phyloP scores from a whole-genome alignment of 176 grass and related monocot genomes.

The Metroxylon sagu region DNA sequence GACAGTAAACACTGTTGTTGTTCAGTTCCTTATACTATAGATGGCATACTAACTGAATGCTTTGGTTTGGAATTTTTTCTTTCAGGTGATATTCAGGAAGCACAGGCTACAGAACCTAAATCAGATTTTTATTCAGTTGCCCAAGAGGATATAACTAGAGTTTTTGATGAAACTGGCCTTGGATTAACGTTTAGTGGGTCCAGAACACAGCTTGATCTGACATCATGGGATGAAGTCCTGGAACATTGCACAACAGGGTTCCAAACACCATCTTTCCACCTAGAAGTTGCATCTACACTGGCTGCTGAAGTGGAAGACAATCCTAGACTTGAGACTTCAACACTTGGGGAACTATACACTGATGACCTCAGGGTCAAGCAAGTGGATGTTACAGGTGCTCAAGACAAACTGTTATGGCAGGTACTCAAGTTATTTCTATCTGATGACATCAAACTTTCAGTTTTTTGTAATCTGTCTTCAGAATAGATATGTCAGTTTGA shows the following conservation, averaged over 20 bases:
- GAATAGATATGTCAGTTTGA: too few relatives aligned
- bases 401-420: constrained; percentile 42
- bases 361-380: constrained; percentile 46
- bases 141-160: constrained; percentile 42
- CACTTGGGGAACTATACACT: constrained; percentile 50
- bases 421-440: constrained; percentile 26
- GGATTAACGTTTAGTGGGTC: constrained; percentile 38
- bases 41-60: neutral
- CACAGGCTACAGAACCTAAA: constrained; percentile 37
- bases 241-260: constrained; percentile 26
- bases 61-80: constrained; percentile 27
- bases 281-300: constrained; percentile 26
- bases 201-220: constrained; percentile 40
- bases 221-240: constrained; percentile 39
- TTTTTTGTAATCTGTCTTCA: too few relatives aligned
- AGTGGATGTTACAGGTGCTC: constrained; percentile 31
- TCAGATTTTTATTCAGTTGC: constrained; percentile 37
- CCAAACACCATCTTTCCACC: constrained; percentile 29
- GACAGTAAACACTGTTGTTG: constrained; percentile 8
- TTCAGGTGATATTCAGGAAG: constrained; percentile 60
- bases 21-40: constrained; percentile 16
- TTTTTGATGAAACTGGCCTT: constrained; percentile 43
- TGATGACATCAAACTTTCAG: too few relatives aligned
- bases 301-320: constrained; percentile 37
- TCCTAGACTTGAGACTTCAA: constrained; percentile 46